Percentiles rank a stretch among this genome's conserved stretches.
These are phyloP conservation scores for Juglanconis oblonga DNA, from an alignment of 2,329 filamentous ascomycete genomes.

Conservation along the genomic window DNA sequence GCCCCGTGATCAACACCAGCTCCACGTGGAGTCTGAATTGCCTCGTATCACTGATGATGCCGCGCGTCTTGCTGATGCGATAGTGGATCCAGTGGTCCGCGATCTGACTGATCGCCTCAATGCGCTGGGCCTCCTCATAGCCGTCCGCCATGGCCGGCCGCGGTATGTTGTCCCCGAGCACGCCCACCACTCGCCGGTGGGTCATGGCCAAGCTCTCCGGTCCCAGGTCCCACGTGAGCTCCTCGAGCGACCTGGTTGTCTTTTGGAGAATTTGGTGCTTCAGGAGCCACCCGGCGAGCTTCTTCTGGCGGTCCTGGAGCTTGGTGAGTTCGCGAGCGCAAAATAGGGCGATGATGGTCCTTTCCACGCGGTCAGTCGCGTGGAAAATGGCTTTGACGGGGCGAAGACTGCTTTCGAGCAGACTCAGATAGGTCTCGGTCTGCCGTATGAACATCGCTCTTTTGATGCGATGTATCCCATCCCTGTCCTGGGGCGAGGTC, in stretches of 20 bases:
- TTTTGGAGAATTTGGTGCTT: slow-evolving; percentile 16
- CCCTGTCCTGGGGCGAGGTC: background rate
- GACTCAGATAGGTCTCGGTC: slow-evolving; percentile 8
- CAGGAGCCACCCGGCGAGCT: slow-evolving; percentile 4
- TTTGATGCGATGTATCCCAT: slow-evolving; percentile 5
- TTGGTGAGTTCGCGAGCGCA: background rate
- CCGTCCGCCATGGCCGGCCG: background rate
- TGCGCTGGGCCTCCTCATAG: background rate
- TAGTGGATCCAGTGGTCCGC: slow-evolving; percentile 12
- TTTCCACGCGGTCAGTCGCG: background rate
- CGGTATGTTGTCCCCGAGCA: slow-evolving; percentile 1
- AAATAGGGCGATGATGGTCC: background rate
- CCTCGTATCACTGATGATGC: background rate
- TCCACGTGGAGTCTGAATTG: slow-evolving; percentile 1
- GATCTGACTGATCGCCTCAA: background rate
- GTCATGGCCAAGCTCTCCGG: background rate
- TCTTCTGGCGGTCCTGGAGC: background rate
- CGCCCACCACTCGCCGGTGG: background rate
- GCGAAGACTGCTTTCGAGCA: background rate
- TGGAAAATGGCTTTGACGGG: background rate
- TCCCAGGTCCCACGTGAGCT: slow-evolving; percentile 7
- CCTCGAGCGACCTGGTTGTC: slow-evolving; percentile 1
- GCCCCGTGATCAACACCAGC: background rate
- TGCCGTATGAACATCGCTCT: slow-evolving; percentile 17
- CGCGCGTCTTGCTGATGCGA: slow-evolving; percentile 11